Base-by-base conservation (phyloP, 106 monocot genomes). In the Amphibolis antarctica region DNA sequence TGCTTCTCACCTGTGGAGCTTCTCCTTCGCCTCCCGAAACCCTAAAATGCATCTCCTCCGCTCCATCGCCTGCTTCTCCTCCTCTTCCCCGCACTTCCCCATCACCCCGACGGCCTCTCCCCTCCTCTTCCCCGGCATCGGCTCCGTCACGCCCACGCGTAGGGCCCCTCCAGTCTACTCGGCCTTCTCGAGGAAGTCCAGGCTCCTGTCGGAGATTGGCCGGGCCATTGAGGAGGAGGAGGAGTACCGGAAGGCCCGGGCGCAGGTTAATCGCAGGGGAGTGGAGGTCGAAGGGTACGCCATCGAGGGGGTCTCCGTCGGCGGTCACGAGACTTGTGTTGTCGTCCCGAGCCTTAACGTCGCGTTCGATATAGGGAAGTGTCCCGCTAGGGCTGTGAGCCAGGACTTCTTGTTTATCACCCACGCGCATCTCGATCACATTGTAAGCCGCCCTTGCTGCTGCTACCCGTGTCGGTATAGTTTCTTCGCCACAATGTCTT, bases 381-480 rank as follows among this genome's bases (percentile, higher is more conserved):
- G 94, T 62, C 94, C 83, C 9, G 22, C 84, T 22, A 72, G 64
- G 55, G 94, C 86, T 24, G 84, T 96, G 9, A 71, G 69, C 60
- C 94, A 96, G 72, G 94, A 96, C 47, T 86, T 82, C 59, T 66
- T 96, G 29, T 96, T 89, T 71, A 89, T 96, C 45, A 86, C 94
- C 10, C 94, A 96, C 64, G 94, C 82, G 7, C 94, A 96, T 50
- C 81, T 89, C 44, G 94, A 96, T 57, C 94, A 96, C 78, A 86
- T 96, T 17, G 94, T 96, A 53, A 84, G 89, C 22, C 30, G 65
- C 42, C 26, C n/a, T 15, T 26, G 44, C 45, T 53, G 47, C 24
- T 26, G 44, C 45, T 53, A 29, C 53, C 23, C n/a, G 19, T 9
- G 3, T 22, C 9, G 22, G 9, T 52, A 22, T 12, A 3, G 55